Base-by-base conservation (phyloP, 768 basidiomycete genomes). In the Amanita polypyramis region DNA sequence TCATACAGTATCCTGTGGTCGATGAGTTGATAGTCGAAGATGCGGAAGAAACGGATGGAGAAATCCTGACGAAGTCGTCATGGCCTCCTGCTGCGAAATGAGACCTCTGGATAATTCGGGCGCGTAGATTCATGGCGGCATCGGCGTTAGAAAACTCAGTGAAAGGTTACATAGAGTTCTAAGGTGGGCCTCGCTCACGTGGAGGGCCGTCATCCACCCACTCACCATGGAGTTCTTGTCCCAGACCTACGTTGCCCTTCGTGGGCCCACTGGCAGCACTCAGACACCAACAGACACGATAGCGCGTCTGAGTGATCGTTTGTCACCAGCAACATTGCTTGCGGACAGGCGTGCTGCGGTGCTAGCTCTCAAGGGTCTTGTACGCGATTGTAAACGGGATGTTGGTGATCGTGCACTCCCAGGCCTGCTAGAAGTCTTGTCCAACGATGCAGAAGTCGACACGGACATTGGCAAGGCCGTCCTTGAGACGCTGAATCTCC, bases 271-370 rank as follows among this genome's bases (percentile, higher is more conserved):
- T 1, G 88, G 86, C 9, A 79, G 80, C 9, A 85, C 85, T 3
- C 94, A 95, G 62, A 86, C 84, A 0, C 75, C 92, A 2, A 65
- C 74, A 19, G 92, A 95, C 49, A 92, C 90, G 17, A 92, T 98
- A 58, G 76, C 79, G 23, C 82, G 83, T 55, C 82, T 98, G 54
- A 85, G 84, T 54, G 93, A 96, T 61, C 71, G 92, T 25, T 79
- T 99, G 17, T 86, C 90, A 15, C 91, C 93, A n/a, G 80, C 85
- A 3, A 84, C 88, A 0, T 79, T 89, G 20, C 78, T 94, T 12
- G 86, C 92, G 25, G 96, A 98, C 67, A 74, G 96, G 56, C 77
- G 91, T 50, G 95, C 95, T 21, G 85, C 95, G 0, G 85, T 99
- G n/a, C 70, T 96, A 45, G 79, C 91, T 0, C 75, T 99, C 54